A percentile compares a stretch with the other conserved stretches of the same genome.
These are phyloP conservation scores for Conticribra weissflogii DNA, from an alignment of 108 stramenopile genomes.

Conservation along the genomic window DNA sequence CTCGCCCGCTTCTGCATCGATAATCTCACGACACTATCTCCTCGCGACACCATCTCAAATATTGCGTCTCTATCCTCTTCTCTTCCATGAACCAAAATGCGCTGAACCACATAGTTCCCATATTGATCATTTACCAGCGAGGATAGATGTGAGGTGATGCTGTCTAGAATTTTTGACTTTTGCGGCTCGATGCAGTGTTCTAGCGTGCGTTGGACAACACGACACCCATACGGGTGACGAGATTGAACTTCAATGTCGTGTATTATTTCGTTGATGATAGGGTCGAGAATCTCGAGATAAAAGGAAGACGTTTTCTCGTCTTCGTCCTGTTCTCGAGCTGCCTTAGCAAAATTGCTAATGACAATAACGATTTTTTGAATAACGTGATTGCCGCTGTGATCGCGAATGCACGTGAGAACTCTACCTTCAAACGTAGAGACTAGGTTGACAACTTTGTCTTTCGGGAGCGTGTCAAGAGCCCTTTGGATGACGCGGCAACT, in stretches of 20 bases:
- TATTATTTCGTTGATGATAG: conserved; percentile 84
- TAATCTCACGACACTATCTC: conserved; percentile 66
- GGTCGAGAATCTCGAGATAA: too few species aligned
- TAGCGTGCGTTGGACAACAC: conserved; percentile 91
- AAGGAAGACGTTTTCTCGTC: conserved; percentile 49
- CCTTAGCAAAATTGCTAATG: conserved; percentile 49
- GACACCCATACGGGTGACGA: conserved; percentile 92
- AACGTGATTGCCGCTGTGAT: conserved; percentile 94
- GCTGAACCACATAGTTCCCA: conserved; percentile 89
- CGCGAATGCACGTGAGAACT: conserved; percentile 85
- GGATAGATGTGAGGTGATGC: conserved; percentile 48
- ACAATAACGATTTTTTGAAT: conserved; percentile 92
- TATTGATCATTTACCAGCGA: conserved; percentile 75
- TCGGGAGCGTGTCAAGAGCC: conserved; percentile 73
- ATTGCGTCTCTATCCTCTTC: conserved; percentile 65
- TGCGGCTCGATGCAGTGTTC: conserved; percentile 83
- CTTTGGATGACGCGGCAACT: conserved; percentile 92
- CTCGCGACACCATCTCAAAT: conserved; percentile 62
- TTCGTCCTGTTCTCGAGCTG: conserved; percentile 34
- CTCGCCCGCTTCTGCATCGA: conserved; percentile 94
- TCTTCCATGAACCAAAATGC: conserved; percentile 77
- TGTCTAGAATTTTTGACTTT: conserved; percentile 59
- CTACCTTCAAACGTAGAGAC: conserved; percentile 79
- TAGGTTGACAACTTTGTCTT: conserved; percentile 63
- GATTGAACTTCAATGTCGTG: conserved; percentile 70